Evolutionary conservation across 192 early-diverging fungal species (phyloP).

Genomic region (Pilaira anomala): DNA sequence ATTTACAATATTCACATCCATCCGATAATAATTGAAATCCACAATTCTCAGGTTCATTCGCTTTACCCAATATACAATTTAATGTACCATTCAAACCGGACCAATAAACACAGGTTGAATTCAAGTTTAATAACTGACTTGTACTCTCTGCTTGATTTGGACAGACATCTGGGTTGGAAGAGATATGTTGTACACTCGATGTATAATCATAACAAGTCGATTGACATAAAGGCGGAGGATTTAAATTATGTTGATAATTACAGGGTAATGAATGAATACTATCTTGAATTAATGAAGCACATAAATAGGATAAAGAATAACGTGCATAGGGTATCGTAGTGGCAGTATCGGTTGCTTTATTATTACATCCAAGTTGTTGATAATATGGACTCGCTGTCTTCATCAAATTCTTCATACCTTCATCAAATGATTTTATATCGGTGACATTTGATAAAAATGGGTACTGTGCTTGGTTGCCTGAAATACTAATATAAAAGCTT

Average conservation of each 20-base stretch:
- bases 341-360: constrained; percentile 9
- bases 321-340: constrained; percentile 32
- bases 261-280: constrained; percentile 27
- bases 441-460: constrained; percentile 19
- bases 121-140: constrained; percentile 5
- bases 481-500: constrained; percentile 29
- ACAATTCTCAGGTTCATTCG: constrained; percentile 38
- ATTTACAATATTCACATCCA: constrained; percentile 26
- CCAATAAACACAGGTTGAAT: constrained; percentile 26
- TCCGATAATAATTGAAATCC: neutral
- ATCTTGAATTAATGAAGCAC: constrained; percentile 33
- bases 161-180: constrained; percentile 15
- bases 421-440: constrained; percentile 25
- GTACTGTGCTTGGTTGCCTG: neutral
- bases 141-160: constrained; percentile 11
- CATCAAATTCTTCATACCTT: constrained; percentile 19
- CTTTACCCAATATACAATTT: constrained; percentile 30
- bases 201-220: constrained; percentile 29
- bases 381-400: constrained; percentile 24
- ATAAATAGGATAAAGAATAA: constrained; percentile 28
- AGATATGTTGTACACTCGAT: constrained; percentile 26
- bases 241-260: constrained; percentile 21
- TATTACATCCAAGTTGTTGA: constrained; percentile 15
- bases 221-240: constrained; percentile 33
- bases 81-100: constrained; percentile 28